Base-by-base conservation (phyloP, 805 yeast species). In the Starmerella vaccinii region DNA sequence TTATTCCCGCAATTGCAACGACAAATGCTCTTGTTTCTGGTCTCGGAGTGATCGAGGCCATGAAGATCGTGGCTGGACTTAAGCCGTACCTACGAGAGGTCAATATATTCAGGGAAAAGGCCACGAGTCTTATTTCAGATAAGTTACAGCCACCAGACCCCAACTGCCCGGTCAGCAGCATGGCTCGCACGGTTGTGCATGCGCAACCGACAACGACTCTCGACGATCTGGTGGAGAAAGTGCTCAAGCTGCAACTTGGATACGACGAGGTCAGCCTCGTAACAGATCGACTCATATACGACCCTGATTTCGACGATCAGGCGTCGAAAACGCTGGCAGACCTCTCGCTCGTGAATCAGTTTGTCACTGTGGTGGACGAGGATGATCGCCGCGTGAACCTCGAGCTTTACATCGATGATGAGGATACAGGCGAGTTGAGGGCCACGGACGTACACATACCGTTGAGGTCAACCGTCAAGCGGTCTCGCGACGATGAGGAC, bases 1-100 rank as follows among this genome's bases (percentile, higher is more conserved):
- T 92, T 60, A 92, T 92, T 37, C 98, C 99, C 0, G 98, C 98
- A 0, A 89, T 94, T 59, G 97, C 98, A 5, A 92, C 98, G 1
- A 90, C 97, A 3, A 92, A 92, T 65, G 97, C 98, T 1, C 82
- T 92, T 13, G 81, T 92, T 59, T 88, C 96, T 0, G 98, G 98
- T 0, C 76, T 87, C 57, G 82, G 92, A 15, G 81, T 88, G 3
- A 64, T 90, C 35, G 78, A 82, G 34, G 83, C 95, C 0, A 67
- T 88, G 43, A 76, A 77, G 63, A 64, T 78, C 49, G 60, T 82
- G 42, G 59, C 60, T 13, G 58, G 59, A 4, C 53, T 54, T 16
- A 46, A 51, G 16, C 53, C 59, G 57, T 50, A 60, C 37, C 60
- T 64, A n/a, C 60, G 38, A 62, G 69, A 53, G 68, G 79, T 75